A percentile compares a stretch with the other conserved stretches of the same genome.
phyloP scores from a whole-genome alignment of 1,139 yeast genomes.

The Zygoascus meyerae region DNA sequence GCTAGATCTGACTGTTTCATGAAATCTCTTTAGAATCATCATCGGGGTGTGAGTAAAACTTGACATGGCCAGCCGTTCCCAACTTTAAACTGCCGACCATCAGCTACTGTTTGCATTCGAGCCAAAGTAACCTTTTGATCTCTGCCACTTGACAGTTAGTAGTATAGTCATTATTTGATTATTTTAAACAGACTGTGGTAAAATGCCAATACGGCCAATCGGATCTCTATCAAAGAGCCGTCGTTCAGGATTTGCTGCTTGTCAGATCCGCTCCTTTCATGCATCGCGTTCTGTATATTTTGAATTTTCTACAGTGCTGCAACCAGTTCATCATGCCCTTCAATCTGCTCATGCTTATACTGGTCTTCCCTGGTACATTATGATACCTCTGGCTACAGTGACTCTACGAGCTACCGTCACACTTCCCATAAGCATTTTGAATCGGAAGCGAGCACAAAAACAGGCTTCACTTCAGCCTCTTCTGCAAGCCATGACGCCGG shows the following conservation, averaged over 20 bases:
- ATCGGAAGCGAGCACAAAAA: constrained; percentile 59
- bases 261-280: constrained; percentile 12
- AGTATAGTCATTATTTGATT: background rate
- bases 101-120: background rate
- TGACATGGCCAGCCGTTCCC: background rate
- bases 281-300: constrained; percentile 9
- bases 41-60: background rate
- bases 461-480: constrained; percentile 62
- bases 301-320: constrained; percentile 18
- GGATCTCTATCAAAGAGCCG: background rate
- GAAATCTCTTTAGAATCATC: constrained; percentile 9
- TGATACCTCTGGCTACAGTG: constrained; percentile 71
- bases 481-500: constrained; percentile 68
- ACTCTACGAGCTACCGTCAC: constrained; percentile 61
- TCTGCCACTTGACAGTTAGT: background rate
- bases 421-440: constrained; percentile 69
- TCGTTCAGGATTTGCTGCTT: background rate
- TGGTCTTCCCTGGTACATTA: constrained; percentile 76
- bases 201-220: background rate
- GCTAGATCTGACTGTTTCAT: background rate
- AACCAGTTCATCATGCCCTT: constrained; percentile 25
- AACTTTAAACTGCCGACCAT: background rate
- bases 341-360: constrained; percentile 33
- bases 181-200: background rate
- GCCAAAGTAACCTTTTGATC: background rate